Percentiles rank a stretch among this genome's conserved stretches.
Evolutionary conservation across 2,329 filamentous ascomycete genomes (phyloP).

Genomic region (Fusarium sp.): DNA sequence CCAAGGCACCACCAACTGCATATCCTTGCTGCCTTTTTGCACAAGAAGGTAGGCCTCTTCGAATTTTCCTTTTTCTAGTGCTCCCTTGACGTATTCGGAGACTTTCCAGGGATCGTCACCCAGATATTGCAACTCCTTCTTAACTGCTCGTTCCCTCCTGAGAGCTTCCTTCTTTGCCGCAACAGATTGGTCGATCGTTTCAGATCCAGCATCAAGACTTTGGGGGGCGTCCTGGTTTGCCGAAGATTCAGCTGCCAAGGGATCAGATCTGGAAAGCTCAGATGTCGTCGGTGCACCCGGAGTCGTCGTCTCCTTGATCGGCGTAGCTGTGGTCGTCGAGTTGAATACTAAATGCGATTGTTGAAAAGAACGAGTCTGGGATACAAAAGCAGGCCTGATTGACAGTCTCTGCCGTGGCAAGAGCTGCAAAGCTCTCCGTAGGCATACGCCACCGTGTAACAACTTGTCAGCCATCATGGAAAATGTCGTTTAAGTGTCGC

Average conservation of each 20-base stretch:
- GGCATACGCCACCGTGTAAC: conserved; percentile 46
- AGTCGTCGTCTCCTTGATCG: conserved; percentile 15
- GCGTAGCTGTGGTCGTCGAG: conserved; percentile 23
- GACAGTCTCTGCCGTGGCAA: conserved; percentile 19
- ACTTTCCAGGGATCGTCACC: conserved; percentile 77
- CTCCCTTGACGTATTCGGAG: conserved; percentile 72
- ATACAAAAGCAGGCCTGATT: conserved; percentile 14
- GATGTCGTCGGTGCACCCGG: background rate
- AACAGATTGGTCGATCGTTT: conserved; percentile 25
- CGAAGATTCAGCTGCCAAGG: background rate
- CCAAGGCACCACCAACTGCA: conserved; percentile 82
- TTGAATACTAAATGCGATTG: conserved; percentile 22
- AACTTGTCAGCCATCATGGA: conserved; percentile 47
- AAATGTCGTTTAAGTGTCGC: background rate
- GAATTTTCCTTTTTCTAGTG: conserved; percentile 69
- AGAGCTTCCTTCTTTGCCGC: conserved; percentile 41
- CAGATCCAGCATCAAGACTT: conserved; percentile 32
- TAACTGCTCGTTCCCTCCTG: conserved; percentile 55
- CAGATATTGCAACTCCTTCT: conserved; percentile 71
- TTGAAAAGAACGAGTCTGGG: conserved; percentile 23
- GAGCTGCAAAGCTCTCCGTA: conserved; percentile 45
- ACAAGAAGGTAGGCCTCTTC: conserved; percentile 77
- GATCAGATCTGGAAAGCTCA: background rate
- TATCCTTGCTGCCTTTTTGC: conserved; percentile 74
- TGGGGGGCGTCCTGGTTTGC: conserved; percentile 41